Base-by-base conservation (phyloP, 2,329 filamentous ascomycete species). In the Aspergillus sp. region DNA sequence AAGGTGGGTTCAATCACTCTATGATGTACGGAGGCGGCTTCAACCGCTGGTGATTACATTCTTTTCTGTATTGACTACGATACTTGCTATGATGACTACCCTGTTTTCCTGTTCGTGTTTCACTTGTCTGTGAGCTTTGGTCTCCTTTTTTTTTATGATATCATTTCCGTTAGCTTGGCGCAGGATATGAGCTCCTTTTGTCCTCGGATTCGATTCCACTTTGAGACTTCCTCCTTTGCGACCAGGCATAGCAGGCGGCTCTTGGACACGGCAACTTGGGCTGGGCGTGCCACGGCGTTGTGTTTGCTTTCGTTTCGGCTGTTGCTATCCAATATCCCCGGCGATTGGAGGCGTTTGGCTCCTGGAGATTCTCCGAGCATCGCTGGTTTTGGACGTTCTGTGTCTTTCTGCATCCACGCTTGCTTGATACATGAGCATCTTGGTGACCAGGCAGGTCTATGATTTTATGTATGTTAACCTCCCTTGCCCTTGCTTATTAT, bases 1-100 rank as follows among this genome's bases (percentile, higher is more conserved):
- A 74, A 89, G 86, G 86, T 91, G 86, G 85, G 82, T 94, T 93
- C 77, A 86, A 82, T 48, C 68, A 69, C 40, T 61, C 78, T 53
- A 82, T 85, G 76, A 83, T 93, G 74, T 93, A 93, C 63, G 67
- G 68, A 59, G 76, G 75, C 58, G 69, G 66, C 25, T 78, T 79
- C 60, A 68, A 71, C 55, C 71, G 80, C 57, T 86, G 81, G 80
- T 85, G 68, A 65, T 48, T 33, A 42, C 32, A 41, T 34, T 39
- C 43, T 39, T 36, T 42, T 36, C 45, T 39, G 47, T 42, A 40
- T 41, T 41, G 37, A 32, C 35, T 44, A 33, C 15, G 36, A 14
- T 20, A 19, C 33, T 35, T 25, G 36, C 26, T 27, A 37, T 24
- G 39, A 20, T 36, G 41, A 32, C 29, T 30, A 26, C 28, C 30